Evolutionary conservation across 2,329 filamentous ascomycete genomes (phyloP), one percentile per base, ranked within the genome.

Genomic region (Sphaerostilbella broomeana): DNA sequence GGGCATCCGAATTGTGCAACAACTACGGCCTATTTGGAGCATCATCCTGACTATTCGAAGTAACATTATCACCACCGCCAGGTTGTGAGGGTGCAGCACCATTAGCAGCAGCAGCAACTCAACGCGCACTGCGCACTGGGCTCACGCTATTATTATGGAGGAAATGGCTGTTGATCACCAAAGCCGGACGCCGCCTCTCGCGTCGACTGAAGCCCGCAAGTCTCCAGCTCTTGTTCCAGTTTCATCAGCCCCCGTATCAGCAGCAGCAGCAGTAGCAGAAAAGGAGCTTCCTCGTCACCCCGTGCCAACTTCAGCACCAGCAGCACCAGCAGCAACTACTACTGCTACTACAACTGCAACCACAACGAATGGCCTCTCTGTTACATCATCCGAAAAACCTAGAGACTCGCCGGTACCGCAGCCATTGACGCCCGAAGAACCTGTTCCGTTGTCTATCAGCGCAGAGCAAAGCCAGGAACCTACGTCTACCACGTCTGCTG

Each of bases 251-350:
- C 6, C 25, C 21, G 12, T 19, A 17, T 15, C 9, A 17, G 16
- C 30, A 29, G 25, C 29, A 17, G 3, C 31, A n/a, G n/a, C n/a
- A n/a, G n/a, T 13, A 7, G 22, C 31, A 24, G 38, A 40, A 22
- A 35, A 40, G 20, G 35, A 43, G 26, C 18, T 38, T 16, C 40
- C 38, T 41, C 38, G 35, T 8, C 38, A 41, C 21, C 21, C 38
- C 5, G 34, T 35, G 16, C 21, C 34, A 8, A 41, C 26, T 27
- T 25, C 22, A 12, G 22, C 22, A 8, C 2, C 22, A 25, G 22
- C 22, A 8, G 8, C 8, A 4, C 8, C 22, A 9, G 12, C 22
- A 9, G 22, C 8, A 12, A 25, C 8, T 8, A 25, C 22, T 25
- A 12, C 8, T 8, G 22, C 8, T 25, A 9, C 22, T 9, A 12